Evolutionary conservation across 2,329 filamentous ascomycete genomes (phyloP), one percentile per base, ranked within the genome.

Genomic region (Cadophora malorum): DNA sequence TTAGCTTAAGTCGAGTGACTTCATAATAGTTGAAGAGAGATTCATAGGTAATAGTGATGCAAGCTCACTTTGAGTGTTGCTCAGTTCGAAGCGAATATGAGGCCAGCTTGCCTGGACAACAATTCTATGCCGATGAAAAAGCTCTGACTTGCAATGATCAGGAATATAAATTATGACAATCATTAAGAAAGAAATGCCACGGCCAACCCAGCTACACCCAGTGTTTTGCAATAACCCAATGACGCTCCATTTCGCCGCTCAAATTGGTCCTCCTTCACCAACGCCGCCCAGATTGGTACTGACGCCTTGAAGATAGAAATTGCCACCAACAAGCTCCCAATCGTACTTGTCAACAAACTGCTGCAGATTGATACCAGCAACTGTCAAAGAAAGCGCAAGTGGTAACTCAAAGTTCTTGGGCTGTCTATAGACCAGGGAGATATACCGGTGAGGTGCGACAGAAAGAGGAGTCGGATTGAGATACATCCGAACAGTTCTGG

Each of bases 271-370:
- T 25, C 14, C 59, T 19, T 49, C 59, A 8, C 38, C 59, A 33
- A 47, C 10, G 45, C 59, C 59, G 16, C 38, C 23, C 23, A 49
- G 6, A 14, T 10, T n/a, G 9, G 38, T 62, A 8, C 41, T 38
- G n/a, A 25, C 41, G 7, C 59, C 14, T 31, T 62, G 59, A n/a
- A 62, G 3, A 9, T 47, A 62, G 41, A n/a, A 62, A 9, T 62
- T 62, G 14, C 59, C 23, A n/a, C 59, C 23, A 10, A 62, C 38
- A 49, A 33, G 38, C 21, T 62, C 25, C 59, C 49, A 16, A 47
- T 47, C 19, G n/a, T 61, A 25, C 45, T 62, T 62, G 38, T 47
- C 59, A 47, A 62, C 41, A 62, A 49, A 62, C n/a, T 62, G 38
- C 23, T 62, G 23, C n/a, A 62, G 28, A 12, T 49, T 62, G 38